Evolutionary conservation across 106 monocot species (phyloP).

Genomic region (Hemerocallis citrina): DNA sequence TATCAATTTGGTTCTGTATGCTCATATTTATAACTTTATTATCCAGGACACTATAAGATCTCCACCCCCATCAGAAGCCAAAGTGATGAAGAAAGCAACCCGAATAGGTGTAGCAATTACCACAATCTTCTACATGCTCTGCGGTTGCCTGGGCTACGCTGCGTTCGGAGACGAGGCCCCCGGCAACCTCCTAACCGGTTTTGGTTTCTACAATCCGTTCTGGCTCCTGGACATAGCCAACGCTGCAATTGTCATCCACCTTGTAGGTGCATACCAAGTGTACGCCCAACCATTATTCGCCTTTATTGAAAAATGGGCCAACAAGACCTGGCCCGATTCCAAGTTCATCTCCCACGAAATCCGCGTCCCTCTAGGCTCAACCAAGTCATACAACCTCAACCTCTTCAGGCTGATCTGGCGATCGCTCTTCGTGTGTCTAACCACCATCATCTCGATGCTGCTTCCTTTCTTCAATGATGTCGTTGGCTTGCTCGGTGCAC

Average conservation of each 20-base stretch:
- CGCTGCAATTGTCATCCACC: conserved; percentile 79
- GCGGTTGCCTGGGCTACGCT: conserved; percentile 80
- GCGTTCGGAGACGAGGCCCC: conserved; percentile 56
- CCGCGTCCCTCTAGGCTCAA: conserved; percentile 2
- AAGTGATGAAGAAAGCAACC: conserved; percentile 66
- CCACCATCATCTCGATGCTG: conserved; percentile 70
- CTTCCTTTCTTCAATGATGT: conserved; percentile 87
- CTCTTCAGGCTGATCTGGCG: conserved; percentile 58
- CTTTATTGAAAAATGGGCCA: conserved; percentile 67
- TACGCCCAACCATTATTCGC: conserved; percentile 91
- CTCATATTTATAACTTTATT: neutral
- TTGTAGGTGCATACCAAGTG: conserved; percentile 94
- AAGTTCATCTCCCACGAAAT: conserved; percentile 45
- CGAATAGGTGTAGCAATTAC: conserved; percentile 45
- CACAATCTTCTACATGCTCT: conserved; percentile 68
- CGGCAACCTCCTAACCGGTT: conserved; percentile 70
- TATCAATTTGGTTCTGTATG: neutral
- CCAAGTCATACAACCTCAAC: conserved; percentile 28
- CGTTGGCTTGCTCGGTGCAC: conserved; percentile 62
- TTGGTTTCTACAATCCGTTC: conserved; percentile 94
- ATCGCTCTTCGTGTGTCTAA: conserved; percentile 39
- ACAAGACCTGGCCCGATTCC: conserved; percentile 37
- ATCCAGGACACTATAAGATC: conserved; percentile 56
- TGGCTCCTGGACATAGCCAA: conserved; percentile 96
- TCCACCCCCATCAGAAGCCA: conserved; percentile 51